phyloP scores from a whole-genome alignment of 2,329 filamentous ascomycete genomes.

The Penicillium sp. region DNA sequence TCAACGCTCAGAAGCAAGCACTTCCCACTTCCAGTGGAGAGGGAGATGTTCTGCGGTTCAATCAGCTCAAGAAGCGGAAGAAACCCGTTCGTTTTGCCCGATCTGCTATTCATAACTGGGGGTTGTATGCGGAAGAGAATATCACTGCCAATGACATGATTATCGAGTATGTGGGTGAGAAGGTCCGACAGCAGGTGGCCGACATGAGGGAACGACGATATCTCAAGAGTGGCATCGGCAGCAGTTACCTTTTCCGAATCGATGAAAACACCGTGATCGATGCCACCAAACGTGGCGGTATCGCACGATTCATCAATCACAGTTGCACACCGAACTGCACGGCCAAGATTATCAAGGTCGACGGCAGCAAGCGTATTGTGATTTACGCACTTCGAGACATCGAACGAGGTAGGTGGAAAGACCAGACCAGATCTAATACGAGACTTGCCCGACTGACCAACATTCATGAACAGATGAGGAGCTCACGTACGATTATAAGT shows the following conservation, averaged over 20 bases:
- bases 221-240: conserved; percentile 92
- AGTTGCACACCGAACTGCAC: conserved; percentile 98
- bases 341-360: conserved; percentile 98
- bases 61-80: conserved; percentile 98
- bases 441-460: conserved; percentile 14
- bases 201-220: conserved; percentile 90
- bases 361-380: conserved; percentile 96
- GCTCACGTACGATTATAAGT: conserved; percentile 99
- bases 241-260: conserved; percentile 95
- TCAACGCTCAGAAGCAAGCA: conserved; percentile 86
- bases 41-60: conserved; percentile 91
- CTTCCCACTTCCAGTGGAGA: conserved; percentile 65
- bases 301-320: conserved; percentile 96
- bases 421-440: neutral
- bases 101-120: conserved; percentile 98
- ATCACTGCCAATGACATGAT: conserved; percentile 99
- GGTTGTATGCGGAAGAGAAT: conserved; percentile 93
- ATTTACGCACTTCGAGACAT: conserved; percentile 98
- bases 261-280: conserved; percentile 97
- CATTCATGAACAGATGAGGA: conserved; percentile 68
- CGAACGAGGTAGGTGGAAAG: conserved; percentile 69
- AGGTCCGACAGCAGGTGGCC: conserved; percentile 94
- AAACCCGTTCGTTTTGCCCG: conserved; percentile 97
- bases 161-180: conserved; percentile 98
- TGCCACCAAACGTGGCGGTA: conserved; percentile 96